phyloP scores from a whole-genome alignment of 1,284 basidiomycete genomes.

The Takashimella koratensis region DNA sequence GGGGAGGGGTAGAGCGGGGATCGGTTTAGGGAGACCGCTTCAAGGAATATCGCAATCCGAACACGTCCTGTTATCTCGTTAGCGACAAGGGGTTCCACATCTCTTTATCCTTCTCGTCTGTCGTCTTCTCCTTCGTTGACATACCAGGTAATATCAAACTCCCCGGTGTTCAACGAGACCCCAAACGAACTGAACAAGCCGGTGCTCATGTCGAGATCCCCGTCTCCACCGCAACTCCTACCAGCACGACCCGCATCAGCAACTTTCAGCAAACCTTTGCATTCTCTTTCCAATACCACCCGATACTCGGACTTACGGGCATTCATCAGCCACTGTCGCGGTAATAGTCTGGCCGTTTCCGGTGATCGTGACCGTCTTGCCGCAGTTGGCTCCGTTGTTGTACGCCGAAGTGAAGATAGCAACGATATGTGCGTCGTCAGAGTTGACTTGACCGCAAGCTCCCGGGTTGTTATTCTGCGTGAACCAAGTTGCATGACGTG shows the following conservation, averaged over 20 bases:
- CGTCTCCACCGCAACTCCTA: background rate
- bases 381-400: background rate
- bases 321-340: background rate
- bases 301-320: background rate
- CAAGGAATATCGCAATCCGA: background rate
- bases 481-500: slow-evolving; percentile 1
- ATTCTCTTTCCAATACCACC: too few relatives aligned
- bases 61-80: too few relatives aligned
- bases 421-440: background rate
- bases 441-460: background rate
- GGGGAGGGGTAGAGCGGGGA: too few relatives aligned
- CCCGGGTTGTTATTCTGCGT: background rate
- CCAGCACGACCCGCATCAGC: too few relatives aligned
- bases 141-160: background rate
- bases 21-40: too few relatives aligned
- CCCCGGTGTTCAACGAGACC: background rate
- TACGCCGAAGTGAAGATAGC: background rate
- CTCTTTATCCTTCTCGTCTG: too few relatives aligned
- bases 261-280: too few relatives aligned
- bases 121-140: background rate
- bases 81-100: too few relatives aligned
- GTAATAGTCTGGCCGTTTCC: background rate
- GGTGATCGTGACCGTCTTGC: background rate
- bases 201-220: background rate
- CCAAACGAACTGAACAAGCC: slow-evolving; percentile 1